phyloP scores from a whole-genome alignment of 75 land plant genomes.

The Sequoiadendron giganteum region DNA sequence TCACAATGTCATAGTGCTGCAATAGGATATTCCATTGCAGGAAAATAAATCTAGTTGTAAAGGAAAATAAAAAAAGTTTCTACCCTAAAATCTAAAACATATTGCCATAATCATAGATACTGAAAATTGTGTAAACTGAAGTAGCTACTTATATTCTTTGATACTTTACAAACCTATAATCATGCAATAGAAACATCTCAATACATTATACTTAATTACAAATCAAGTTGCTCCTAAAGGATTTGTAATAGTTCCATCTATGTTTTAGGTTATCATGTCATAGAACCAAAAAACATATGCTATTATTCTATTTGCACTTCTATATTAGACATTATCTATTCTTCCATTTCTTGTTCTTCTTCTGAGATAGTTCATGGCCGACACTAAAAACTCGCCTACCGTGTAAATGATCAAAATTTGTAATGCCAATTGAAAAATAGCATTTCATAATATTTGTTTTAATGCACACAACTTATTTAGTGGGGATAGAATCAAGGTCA shows the following conservation, averaged over 20 bases:
- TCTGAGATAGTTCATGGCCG: neutral
- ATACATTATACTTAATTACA: neutral
- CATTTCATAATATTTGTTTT: too few species aligned
- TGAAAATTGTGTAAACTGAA: neutral
- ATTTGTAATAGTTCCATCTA: neutral
- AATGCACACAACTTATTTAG: neutral
- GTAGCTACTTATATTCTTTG: neutral
- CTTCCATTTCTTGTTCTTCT: neutral
- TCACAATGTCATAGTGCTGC: conserved; percentile 87
- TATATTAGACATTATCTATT: neutral
- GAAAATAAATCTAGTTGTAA: neutral
- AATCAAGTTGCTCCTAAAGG: neutral
- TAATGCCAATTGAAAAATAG: neutral
- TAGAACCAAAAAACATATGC: neutral
- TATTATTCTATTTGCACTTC: neutral
- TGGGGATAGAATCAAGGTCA: too few species aligned
- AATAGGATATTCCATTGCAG: neutral
- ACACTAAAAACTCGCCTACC: neutral
- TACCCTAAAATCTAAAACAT: neutral
- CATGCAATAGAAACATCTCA: neutral
- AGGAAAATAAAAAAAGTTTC: neutral
- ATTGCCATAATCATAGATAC: neutral
- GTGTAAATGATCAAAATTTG: too few species aligned
- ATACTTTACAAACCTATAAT: neutral
- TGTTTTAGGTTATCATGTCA: neutral